Evolutionary conservation across 345 rosid species (phyloP).

Genomic region (Salix suchowensis): DNA sequence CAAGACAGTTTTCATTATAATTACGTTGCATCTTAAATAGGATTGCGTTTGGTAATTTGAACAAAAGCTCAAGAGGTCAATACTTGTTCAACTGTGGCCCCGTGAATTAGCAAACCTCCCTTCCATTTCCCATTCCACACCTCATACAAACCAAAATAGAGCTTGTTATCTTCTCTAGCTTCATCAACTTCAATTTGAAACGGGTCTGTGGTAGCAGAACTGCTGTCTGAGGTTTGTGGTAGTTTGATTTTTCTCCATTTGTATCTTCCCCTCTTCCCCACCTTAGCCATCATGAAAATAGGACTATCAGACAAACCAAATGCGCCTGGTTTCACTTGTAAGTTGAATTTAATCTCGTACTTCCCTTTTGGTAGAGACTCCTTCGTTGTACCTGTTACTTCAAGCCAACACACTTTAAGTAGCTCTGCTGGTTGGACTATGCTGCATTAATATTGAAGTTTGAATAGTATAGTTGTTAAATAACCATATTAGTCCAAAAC

Average conservation of each 20-base stretch:
- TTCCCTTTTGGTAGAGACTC: background rate
- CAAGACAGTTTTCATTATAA: background rate
- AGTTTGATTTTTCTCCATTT: conserved; percentile 26
- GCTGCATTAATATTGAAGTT: background rate
- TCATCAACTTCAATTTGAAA: background rate
- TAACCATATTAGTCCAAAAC: too few species aligned
- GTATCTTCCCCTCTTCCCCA: conserved; percentile 44
- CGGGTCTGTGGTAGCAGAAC: background rate
- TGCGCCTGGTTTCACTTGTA: conserved; percentile 35
- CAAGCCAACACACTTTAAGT: conserved; percentile 54
- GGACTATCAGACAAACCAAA: conserved; percentile 49
- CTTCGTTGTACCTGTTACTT: conserved; percentile 33
- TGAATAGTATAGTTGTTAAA: too few species aligned
- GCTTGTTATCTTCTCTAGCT: background rate
- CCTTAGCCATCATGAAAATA: conserved; percentile 51
- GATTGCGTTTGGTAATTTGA: background rate
- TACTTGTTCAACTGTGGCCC: conserved; percentile 25
- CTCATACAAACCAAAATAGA: conserved; percentile 66
- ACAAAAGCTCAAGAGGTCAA: background rate
- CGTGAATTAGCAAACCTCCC: conserved; percentile 50
- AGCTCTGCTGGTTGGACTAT: conserved; percentile 20
- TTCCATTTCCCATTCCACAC: conserved; percentile 68
- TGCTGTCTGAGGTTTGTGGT: background rate
- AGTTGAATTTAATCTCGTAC: conserved; percentile 34
- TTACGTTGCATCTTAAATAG: background rate